Percentiles rank a stretch among this genome's conserved stretches.
These are phyloP conservation scores for Hirsutella rhossiliensis DNA, from an alignment of 2,329 filamentous ascomycete species.

Conservation along the genomic window DNA sequence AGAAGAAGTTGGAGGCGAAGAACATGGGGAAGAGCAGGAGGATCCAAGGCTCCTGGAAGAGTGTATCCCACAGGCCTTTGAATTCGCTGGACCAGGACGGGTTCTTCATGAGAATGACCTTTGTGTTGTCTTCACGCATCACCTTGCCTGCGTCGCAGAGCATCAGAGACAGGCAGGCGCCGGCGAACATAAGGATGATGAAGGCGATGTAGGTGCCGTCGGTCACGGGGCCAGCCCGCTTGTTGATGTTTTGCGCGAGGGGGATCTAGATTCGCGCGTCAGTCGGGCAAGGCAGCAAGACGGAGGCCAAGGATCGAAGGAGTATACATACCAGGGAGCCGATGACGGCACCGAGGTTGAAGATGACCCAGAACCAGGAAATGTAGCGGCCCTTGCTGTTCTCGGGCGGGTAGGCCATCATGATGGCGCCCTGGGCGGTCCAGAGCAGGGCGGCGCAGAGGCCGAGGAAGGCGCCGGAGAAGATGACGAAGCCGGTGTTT, in stretches of 20 bases:
- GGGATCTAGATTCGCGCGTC: constrained; percentile 31
- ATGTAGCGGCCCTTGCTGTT: constrained; percentile 78
- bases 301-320: neutral
- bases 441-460: constrained; percentile 70
- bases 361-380: constrained; percentile 88
- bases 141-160: constrained; percentile 63
- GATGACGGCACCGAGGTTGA: constrained; percentile 84
- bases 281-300: neutral
- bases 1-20: constrained; percentile 43
- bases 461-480: constrained; percentile 65
- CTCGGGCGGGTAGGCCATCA: constrained; percentile 83
- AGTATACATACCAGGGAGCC: constrained; percentile 45
- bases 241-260: constrained; percentile 56
- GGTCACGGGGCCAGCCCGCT: constrained; percentile 36
- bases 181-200: constrained; percentile 67
- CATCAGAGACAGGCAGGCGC: constrained; percentile 55
- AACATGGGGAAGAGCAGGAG: constrained; percentile 45
- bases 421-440: constrained; percentile 74
- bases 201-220: constrained; percentile 85
- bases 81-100: constrained; percentile 77
- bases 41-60: constrained; percentile 60
- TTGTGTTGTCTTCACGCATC: constrained; percentile 63
- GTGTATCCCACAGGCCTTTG: constrained; percentile 60
- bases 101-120: constrained; percentile 81
- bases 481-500: constrained; percentile 61